phyloP scores from a whole-genome alignment of 371 early-diverging fungal genomes.

The Zopfochytrium polystomum region DNA sequence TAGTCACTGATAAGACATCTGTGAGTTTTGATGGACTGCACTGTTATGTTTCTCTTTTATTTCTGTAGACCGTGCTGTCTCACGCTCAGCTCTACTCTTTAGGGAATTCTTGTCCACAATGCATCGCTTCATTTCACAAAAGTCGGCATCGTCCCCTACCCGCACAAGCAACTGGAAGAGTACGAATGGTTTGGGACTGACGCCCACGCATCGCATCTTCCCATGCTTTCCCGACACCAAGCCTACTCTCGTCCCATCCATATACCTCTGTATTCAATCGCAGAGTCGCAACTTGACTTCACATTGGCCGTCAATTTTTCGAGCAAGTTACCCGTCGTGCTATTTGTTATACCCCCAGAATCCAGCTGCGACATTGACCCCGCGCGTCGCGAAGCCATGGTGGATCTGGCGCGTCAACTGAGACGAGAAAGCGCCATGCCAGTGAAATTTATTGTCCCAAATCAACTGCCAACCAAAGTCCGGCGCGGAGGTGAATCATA shows the following conservation, averaged over 20 bases:
- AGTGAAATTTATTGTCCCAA: no score
- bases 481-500: no score
- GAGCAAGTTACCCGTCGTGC: not conserved
- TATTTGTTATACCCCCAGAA: slow-evolving; percentile 2
- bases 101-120: not conserved
- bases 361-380: not conserved
- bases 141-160: not conserved
- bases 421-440: no score
- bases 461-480: no score
- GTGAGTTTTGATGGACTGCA: no score
- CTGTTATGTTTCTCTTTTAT: no score
- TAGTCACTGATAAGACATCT: not conserved
- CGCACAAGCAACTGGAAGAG: not conserved
- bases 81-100: no score
- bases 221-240: not conserved
- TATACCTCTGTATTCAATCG: not conserved
- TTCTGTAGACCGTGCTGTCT: no score
- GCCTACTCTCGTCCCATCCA: not conserved
- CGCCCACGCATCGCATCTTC: not conserved
- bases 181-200: slow-evolving; percentile 1
- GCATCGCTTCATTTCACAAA: not conserved
- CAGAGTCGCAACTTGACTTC: not conserved
- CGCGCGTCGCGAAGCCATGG: no score
- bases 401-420: no score
- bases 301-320: not conserved